These are phyloP conservation scores for Phytophthora pseudosyringae DNA, from an alignment of 352 stramenopile genomes.

Conservation along the genomic window DNA sequence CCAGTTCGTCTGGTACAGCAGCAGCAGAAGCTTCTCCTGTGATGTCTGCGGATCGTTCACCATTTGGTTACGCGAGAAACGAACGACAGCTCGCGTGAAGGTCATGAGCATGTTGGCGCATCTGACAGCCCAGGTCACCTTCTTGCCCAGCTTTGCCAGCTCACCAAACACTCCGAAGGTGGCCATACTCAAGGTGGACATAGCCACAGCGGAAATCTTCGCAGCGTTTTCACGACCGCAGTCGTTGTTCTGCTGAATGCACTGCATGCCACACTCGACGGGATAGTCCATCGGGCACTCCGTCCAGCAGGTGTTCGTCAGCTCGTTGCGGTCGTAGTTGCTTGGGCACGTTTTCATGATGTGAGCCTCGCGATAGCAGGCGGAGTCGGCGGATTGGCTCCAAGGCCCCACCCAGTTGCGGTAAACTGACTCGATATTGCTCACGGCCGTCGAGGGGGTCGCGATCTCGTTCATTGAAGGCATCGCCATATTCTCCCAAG, in stretches of 20 bases:
- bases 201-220: slow-evolving; percentile 43
- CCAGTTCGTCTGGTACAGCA: slow-evolving; percentile 66
- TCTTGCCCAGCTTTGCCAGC: slow-evolving; percentile 41
- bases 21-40: slow-evolving; percentile 52
- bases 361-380: slow-evolving; percentile 58
- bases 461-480: slow-evolving; percentile 17
- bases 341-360: slow-evolving; percentile 41
- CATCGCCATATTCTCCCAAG: slow-evolving; percentile 4
- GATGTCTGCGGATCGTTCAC: slow-evolving; percentile 49
- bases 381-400: slow-evolving; percentile 36
- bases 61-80: slow-evolving; percentile 39
- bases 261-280: slow-evolving; percentile 66
- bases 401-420: slow-evolving; percentile 51
- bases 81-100: slow-evolving; percentile 22
- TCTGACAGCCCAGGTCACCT: slow-evolving; percentile 42
- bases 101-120: slow-evolving; percentile 53
- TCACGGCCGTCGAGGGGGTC: slow-evolving; percentile 24
- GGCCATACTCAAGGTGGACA: slow-evolving; percentile 40
- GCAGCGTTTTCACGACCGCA: slow-evolving; percentile 44
- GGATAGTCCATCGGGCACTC: slow-evolving; percentile 66
- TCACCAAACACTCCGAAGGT: slow-evolving; percentile 48
- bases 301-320: slow-evolving; percentile 55
- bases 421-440: slow-evolving; percentile 15
- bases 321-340: slow-evolving; percentile 49
- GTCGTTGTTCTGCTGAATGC: slow-evolving; percentile 64